Evolutionary conservation across 257 asterid species (phyloP), one percentile per base, ranked within the genome.

Genomic region (Solanum infundibuliforme): DNA sequence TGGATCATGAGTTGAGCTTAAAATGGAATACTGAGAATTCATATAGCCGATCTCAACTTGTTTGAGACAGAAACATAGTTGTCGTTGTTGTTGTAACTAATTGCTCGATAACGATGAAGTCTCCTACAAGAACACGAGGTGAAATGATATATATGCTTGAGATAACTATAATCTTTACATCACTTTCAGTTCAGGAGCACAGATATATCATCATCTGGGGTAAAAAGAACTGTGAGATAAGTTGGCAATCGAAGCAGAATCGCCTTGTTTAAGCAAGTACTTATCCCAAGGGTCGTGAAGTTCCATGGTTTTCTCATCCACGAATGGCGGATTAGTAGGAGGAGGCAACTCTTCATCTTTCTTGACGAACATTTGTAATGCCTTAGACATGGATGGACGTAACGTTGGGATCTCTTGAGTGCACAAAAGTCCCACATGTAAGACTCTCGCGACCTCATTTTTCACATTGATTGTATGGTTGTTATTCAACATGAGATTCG

Each of bases 291-390:
- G 83, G 85, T 83, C 91, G 39, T 90, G 84, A 36, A 88, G 85
- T 79, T 89, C 91, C 93, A 91, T 90, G 75, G 90, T 91, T 29
- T 73, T 89, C 75, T 91, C 93, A 62, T 91, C 91, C n/a, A 91
- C 7, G 10, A 91, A 76, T 23, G 83, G 83, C 25, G 91, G 91
- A 66, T 81, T 86, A 31, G 88, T 25, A 5, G 91, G 91, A 18
- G 85, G 8, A 18, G 88, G 87, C 6, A 89, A 76, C 10, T 65
- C 55, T 76, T 87, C 90, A 0, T 87, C 91, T 52, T 75, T 87
- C 84, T 86, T 68, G 31, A 62, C 74, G 7, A 89, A 39, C 88
- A 87, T 89, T 9, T 85, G 60, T 43, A 87, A 55, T 60, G 85
- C 90, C 72, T 68, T 83, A 20, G 89, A 89, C 89, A 89, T 89